Percentiles rank a stretch among this genome's conserved stretches.
phyloP scores from a whole-genome alignment of 2,329 filamentous ascomycete genomes.

The Colletotrichum navitas region DNA sequence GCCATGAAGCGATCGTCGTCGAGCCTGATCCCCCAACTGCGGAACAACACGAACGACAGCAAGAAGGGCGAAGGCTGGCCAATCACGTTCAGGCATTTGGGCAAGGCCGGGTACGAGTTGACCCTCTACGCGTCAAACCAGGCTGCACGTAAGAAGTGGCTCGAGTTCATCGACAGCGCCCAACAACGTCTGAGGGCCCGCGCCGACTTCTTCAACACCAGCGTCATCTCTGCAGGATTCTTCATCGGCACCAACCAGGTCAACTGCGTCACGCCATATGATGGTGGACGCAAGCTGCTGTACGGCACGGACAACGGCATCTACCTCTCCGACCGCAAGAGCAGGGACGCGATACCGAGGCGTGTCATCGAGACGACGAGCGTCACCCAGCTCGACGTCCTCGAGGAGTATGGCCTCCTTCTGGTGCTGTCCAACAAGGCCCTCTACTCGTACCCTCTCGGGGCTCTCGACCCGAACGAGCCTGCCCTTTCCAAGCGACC shows the following conservation, averaged over 20 bases:
- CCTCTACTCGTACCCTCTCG: slow-evolving; percentile 87
- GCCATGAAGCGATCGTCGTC: slow-evolving; percentile 89
- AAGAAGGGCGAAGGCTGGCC: slow-evolving; percentile 84
- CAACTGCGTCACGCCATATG: slow-evolving; percentile 94
- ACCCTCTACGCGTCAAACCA: slow-evolving; percentile 90
- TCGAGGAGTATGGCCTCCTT: slow-evolving; percentile 94
- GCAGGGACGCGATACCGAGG: slow-evolving; percentile 83
- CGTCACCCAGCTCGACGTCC: slow-evolving; percentile 94
- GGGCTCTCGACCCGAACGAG: slow-evolving; percentile 88
- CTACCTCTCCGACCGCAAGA: slow-evolving; percentile 90
- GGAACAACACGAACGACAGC: slow-evolving; percentile 63
- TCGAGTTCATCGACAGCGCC: slow-evolving; percentile 92
- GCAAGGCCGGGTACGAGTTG: slow-evolving; percentile 93
- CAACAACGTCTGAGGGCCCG: slow-evolving; percentile 89
- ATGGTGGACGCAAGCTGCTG: slow-evolving; percentile 94
- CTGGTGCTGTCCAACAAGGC: slow-evolving; percentile 95
- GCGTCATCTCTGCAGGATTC: slow-evolving; percentile 69
- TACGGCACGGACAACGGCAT: slow-evolving; percentile 96
- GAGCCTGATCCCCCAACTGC: slow-evolving; percentile 76
- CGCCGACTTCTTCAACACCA: slow-evolving; percentile 90
- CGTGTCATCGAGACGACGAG: slow-evolving; percentile 87
- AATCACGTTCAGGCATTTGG: slow-evolving; percentile 95
- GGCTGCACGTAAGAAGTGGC: slow-evolving; percentile 93
- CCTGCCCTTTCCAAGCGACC: slow-evolving; percentile 84
- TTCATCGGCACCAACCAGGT: slow-evolving; percentile 81